phyloP scores from a whole-genome alignment of 106 monocot species.

The Dendrobium officinale region DNA sequence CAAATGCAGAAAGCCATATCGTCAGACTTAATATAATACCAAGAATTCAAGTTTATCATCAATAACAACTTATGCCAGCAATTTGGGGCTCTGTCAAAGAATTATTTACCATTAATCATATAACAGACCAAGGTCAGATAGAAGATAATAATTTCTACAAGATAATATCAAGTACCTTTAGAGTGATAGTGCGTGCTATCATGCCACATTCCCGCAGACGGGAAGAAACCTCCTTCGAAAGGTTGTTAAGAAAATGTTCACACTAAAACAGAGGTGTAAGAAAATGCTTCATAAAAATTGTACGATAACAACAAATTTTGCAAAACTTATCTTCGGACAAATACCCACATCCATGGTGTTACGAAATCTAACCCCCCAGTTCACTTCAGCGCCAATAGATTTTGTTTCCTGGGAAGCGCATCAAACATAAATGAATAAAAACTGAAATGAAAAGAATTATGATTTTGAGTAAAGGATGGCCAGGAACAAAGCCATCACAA shows the following conservation, averaged over 20 bases:
- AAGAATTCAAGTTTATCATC: not conserved
- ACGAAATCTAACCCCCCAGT: constrained; percentile 94
- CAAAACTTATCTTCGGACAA: not conserved
- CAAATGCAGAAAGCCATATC: not conserved
- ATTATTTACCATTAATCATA: not conserved
- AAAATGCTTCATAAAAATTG: constrained; percentile 10
- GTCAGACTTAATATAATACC: not conserved
- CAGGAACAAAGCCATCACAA: not conserved
- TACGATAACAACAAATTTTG: not conserved
- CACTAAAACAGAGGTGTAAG: constrained; percentile 33
- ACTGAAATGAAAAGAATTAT: not conserved
- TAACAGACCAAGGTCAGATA: not conserved
- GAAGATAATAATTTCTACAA: not conserved
- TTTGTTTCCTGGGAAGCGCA: constrained; percentile 65
- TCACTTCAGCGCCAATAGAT: constrained; percentile 93
- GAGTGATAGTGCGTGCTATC: constrained; percentile 63
- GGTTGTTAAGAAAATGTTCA: constrained; percentile 56
- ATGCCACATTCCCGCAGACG: constrained; percentile 76
- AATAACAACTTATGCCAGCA: not conserved
- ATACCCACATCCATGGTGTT: constrained; percentile 55
- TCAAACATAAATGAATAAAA: constrained; percentile 3
- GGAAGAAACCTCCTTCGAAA: constrained; percentile 79
- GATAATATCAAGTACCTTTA: constrained; percentile 46
- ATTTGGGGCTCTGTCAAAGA: not conserved
- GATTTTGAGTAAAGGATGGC: not conserved